These are phyloP conservation scores for Pelargonium exstipulatum DNA, from an alignment of 441 rosid species.

Conservation along the genomic window DNA sequence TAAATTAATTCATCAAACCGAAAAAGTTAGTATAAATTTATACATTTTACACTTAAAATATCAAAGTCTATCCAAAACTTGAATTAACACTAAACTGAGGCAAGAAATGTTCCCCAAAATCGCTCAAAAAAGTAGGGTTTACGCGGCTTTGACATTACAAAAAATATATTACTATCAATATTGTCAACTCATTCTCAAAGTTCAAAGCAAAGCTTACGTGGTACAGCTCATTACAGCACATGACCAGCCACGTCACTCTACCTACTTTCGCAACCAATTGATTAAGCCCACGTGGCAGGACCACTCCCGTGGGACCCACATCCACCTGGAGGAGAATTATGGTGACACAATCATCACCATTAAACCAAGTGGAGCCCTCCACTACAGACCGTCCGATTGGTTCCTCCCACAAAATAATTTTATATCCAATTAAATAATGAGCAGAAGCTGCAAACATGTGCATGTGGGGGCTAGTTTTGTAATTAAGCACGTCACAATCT, in stretches of 20 bases:
- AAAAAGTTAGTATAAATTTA: too few species aligned
- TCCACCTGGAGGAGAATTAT: not conserved
- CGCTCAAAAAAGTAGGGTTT: not conserved
- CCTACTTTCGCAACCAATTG: not conserved
- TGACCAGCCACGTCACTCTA: not conserved
- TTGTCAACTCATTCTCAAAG: not conserved
- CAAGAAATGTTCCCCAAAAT: not conserved
- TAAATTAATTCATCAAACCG: too few species aligned
- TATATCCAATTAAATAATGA: not conserved
- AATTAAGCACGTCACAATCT: not conserved
- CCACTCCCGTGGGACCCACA: not conserved
- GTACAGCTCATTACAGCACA: not conserved
- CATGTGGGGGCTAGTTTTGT: not conserved
- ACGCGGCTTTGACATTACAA: not conserved
- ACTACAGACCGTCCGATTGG: too few species aligned
- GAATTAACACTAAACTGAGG: too few species aligned
- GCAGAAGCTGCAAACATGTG: too few species aligned
- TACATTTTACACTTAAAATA: too few species aligned
- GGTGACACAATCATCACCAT: not conserved
- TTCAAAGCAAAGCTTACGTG: not conserved
- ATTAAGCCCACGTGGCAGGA: not conserved
- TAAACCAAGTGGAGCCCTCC: not conserved
- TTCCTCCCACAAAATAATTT: too few species aligned
- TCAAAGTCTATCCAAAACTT: too few species aligned
- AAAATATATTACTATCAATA: not conserved